Evolutionary conservation across 805 yeast genomes (phyloP).

Genomic region (Metahyphopichia silvanorum): DNA sequence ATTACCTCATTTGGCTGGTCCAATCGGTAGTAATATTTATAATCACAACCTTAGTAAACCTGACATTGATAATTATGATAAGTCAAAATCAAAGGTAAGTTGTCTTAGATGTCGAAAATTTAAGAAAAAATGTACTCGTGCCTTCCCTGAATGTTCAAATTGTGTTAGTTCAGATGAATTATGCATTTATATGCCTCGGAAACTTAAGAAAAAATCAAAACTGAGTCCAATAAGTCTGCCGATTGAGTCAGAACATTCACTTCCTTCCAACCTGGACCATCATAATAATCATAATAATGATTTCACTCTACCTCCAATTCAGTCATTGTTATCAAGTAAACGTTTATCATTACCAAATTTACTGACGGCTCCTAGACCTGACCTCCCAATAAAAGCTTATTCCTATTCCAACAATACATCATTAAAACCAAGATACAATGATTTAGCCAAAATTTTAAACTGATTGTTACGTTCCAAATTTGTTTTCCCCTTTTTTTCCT

Average conservation of each 20-base stretch:
- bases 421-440: no score
- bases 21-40: slow-evolving; percentile 14
- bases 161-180: slow-evolving; percentile 27
- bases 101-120: slow-evolving; percentile 29
- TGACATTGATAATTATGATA: slow-evolving; percentile 16
- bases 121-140: slow-evolving; percentile 28
- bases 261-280: no score
- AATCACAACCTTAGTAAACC: slow-evolving; percentile 14
- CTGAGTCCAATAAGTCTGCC: no score
- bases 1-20: slow-evolving; percentile 6
- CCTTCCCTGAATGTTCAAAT: slow-evolving; percentile 28
- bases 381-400: neutral
- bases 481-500: neutral
- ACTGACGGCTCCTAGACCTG: neutral
- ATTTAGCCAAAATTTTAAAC: slow-evolving; percentile 8
- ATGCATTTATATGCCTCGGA: slow-evolving; percentile 22
- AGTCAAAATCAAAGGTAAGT: slow-evolving; percentile 20
- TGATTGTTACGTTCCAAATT: neutral
- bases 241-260: no score
- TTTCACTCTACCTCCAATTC: no score
- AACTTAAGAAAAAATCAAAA: slow-evolving; percentile 9
- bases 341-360: slow-evolving; percentile 4
- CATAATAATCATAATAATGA: no score
- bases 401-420: slow-evolving; percentile 1
- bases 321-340: no score